Conservation (phyloP, 2,329 filamentous ascomycete genomes). For the Verticillium isaacii region DNA sequence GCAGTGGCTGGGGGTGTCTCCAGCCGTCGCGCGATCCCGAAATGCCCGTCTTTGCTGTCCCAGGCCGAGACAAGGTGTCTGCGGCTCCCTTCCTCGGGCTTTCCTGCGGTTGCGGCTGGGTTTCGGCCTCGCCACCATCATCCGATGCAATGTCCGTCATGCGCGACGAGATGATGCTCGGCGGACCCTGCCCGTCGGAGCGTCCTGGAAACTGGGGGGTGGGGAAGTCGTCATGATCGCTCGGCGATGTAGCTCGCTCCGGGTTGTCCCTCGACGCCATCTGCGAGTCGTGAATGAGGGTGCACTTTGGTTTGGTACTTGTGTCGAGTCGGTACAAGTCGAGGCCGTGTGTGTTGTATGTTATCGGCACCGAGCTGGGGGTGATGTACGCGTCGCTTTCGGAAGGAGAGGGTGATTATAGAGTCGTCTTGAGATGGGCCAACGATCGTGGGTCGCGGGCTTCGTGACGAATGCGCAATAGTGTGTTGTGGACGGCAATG, state of each 20-base stretch:
- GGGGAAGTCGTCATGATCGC: slow-evolving; percentile 33
- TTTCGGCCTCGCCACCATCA: slow-evolving; percentile 41
- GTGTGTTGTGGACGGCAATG: not conserved
- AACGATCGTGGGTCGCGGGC: not conserved
- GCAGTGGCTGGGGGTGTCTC: slow-evolving; percentile 46
- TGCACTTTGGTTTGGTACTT: not conserved
- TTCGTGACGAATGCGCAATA: not conserved
- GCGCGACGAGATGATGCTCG: slow-evolving; percentile 66
- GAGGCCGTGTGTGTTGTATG: not conserved
- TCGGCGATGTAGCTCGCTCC: slow-evolving; percentile 28
- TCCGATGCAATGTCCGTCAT: slow-evolving; percentile 63
- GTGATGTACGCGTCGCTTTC: not conserved
- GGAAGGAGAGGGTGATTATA: not conserved
- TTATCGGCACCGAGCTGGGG: not conserved
- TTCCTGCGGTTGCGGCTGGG: slow-evolving; percentile 29
- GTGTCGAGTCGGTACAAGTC: not conserved
- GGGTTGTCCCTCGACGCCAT: slow-evolving; percentile 34
- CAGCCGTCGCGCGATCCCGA: slow-evolving; percentile 10
- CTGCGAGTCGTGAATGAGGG: slow-evolving; percentile 2
- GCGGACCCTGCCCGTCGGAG: slow-evolving; percentile 41
- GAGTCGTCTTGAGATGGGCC: not conserved
- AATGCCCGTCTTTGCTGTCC: slow-evolving; percentile 47
- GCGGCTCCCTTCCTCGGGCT: slow-evolving; percentile 16
- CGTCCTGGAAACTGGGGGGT: slow-evolving; percentile 32
- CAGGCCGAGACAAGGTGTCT: slow-evolving; percentile 45